Base-by-base conservation (phyloP, 2,329 filamentous ascomycete genomes). In the Podosphaera aphanis region DNA sequence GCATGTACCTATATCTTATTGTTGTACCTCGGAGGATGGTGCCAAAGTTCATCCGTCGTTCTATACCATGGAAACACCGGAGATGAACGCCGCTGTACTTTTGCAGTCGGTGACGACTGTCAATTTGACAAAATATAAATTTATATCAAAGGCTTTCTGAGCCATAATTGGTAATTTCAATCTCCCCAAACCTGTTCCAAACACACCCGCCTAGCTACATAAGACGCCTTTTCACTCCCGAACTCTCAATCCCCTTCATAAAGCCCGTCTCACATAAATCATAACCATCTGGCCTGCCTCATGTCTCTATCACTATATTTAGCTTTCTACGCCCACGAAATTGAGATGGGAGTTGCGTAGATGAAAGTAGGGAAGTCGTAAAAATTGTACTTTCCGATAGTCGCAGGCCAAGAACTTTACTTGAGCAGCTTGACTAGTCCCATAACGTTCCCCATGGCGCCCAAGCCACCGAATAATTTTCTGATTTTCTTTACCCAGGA, bases 401-500 rank as follows among this genome's bases (percentile, higher is more conserved):
- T 29, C n/a, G n/a, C n/a, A n/a, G n/a, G 15, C 18, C 29, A 37
- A 18, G 37, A 33, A 51, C 16, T 45, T 42, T 31, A 60, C 49
- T 60, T 56, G 42, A 60, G 59, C 56, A 57, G 52, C 49, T 59
- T 60, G 5, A 56, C 57, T 47, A 60, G 45, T 40, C 49, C 57
- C 46, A 59, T 49, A 18, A 54, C 51, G 19, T 53, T 52, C 5
- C 57, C 53, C 39, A 57, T 47, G 3, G 54, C 52, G 1, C 53
- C 56, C 47, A 58, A 50, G 1, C 52, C 53, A 5, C 50, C 53
- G 11, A 42, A 42, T 13, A 42, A 23, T 25, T 42, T 4, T 25
- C 21, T 27, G 39, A 21, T 5, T 21, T 25, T 4, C 39, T 23
- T 3, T 21, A 27, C 20, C 38, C 38, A 2, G n/a, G 18, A 8